A percentile compares a stretch with the other conserved stretches of the same genome.
Conservation (phyloP, 306 rosid genomes). For the Lotus japonicus region DNA sequence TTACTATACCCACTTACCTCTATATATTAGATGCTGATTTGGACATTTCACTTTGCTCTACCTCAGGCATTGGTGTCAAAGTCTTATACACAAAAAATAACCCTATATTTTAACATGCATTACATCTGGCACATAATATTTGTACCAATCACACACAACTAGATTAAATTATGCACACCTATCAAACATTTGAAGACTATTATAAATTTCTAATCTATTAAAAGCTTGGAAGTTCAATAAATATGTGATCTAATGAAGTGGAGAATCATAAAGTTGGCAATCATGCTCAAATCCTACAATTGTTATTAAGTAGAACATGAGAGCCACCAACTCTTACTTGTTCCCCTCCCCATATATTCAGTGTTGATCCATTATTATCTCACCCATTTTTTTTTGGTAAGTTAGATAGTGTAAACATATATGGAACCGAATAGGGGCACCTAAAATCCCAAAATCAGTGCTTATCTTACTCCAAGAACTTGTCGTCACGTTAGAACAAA, state of each 20-base stretch:
- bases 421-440: not conserved
- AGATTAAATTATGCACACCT: not conserved
- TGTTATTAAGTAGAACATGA: conserved; percentile 28
- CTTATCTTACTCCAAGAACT: conserved; percentile 19
- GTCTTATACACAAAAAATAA: no score
- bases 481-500: conserved; percentile 57
- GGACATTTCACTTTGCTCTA: conserved; percentile 14
- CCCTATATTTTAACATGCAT: no score
- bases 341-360: not conserved
- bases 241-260: not conserved
- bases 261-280: conserved; percentile 13
- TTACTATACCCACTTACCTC: conserved; percentile 5
- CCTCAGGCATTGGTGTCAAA: conserved; percentile 8
- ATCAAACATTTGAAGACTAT: conserved; percentile 5
- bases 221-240: conserved; percentile 5
- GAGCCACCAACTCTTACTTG: conserved; percentile 28
- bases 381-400: no score
- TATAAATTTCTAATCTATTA: not conserved
- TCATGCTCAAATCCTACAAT: not conserved
- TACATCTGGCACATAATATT: not conserved
- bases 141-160: not conserved
- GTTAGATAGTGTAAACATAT: conserved; percentile 13
- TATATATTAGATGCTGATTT: conserved; percentile 13
- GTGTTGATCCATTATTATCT: conserved; percentile 20
- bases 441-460: not conserved